A percentile compares a stretch with the other conserved stretches of the same genome.
Evolutionary conservation across 805 yeast species (phyloP).

Genomic region (Barnettozyma populi): DNA sequence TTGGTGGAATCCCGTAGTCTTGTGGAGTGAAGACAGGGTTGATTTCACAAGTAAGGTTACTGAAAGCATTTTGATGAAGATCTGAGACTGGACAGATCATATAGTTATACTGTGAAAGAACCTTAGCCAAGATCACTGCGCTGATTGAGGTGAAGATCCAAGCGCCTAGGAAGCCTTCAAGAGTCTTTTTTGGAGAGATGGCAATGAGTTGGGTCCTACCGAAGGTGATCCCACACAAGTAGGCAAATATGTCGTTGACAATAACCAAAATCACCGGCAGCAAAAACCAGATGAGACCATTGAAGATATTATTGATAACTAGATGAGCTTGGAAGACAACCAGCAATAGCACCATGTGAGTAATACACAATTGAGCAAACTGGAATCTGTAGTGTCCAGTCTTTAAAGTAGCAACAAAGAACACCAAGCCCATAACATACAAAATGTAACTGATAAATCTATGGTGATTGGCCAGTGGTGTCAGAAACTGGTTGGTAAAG

Average conservation of each 20-base stretch:
- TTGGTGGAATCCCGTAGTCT: slow-evolving; percentile 67
- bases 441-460: slow-evolving; percentile 77
- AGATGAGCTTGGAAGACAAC: slow-evolving; percentile 94
- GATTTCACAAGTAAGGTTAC: slow-evolving; percentile 67
- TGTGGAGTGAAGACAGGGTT: slow-evolving; percentile 89
- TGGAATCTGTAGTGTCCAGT: slow-evolving; percentile 89
- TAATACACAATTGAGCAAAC: slow-evolving; percentile 87
- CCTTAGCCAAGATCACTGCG: slow-evolving; percentile 59
- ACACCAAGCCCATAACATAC: slow-evolving; percentile 81
- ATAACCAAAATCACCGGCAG: slow-evolving; percentile 90
- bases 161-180: slow-evolving; percentile 96
- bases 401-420: slow-evolving; percentile 83
- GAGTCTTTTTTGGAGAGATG: slow-evolving; percentile 94
- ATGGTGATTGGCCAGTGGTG: slow-evolving; percentile 69
- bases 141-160: slow-evolving; percentile 88
- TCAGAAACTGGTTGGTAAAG: slow-evolving; percentile 45
- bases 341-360: slow-evolving; percentile 87
- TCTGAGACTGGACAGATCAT: slow-evolving; percentile 84
- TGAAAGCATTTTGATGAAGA: slow-evolving; percentile 54
- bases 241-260: slow-evolving; percentile 93
- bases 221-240: slow-evolving; percentile 93
- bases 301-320: slow-evolving; percentile 81
- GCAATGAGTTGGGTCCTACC: slow-evolving; percentile 90
- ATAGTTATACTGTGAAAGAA: slow-evolving; percentile 62
- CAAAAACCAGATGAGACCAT: slow-evolving; percentile 91